Percentiles rank a stretch among this genome's conserved stretches.
phyloP scores from a whole-genome alignment of 768 basidiomycete species.

The Aureoboletus auriporus region DNA sequence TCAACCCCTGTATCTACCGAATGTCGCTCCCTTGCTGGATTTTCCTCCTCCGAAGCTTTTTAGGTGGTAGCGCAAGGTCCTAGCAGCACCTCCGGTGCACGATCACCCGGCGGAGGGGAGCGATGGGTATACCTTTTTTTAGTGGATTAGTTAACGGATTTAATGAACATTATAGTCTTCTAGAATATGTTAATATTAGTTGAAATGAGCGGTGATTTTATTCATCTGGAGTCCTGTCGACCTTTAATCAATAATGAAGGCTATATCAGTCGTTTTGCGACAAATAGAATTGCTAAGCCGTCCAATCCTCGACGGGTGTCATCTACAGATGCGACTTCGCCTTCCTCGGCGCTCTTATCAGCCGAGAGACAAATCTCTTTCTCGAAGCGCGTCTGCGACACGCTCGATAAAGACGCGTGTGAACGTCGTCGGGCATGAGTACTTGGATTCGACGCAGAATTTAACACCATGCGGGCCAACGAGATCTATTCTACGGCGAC shows the following conservation, averaged over 20 bases:
- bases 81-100: no score
- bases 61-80: no score
- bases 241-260: background rate
- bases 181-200: no score
- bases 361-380: constrained; percentile 45
- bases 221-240: no score
- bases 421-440: constrained; percentile 63
- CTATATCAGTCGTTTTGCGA: constrained; percentile 15
- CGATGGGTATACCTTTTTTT: no score
- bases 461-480: constrained; percentile 75
- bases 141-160: no score
- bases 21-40: no score
- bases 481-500: constrained; percentile 51
- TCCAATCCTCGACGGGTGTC: background rate
- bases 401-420: constrained; percentile 63
- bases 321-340: background rate
- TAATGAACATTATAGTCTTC: no score
- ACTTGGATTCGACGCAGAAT: constrained; percentile 92
- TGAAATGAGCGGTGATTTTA: no score
- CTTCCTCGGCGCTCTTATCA: constrained; percentile 4
- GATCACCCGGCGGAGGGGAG: no score
- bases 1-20: no score
- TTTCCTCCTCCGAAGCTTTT: no score
- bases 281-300: background rate
- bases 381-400: constrained; percentile 56